Percentiles rank a stretch among this genome's conserved stretches.
Conservation (phyloP, 257 asterid species). For the Anisodus tanguticus region DNA sequence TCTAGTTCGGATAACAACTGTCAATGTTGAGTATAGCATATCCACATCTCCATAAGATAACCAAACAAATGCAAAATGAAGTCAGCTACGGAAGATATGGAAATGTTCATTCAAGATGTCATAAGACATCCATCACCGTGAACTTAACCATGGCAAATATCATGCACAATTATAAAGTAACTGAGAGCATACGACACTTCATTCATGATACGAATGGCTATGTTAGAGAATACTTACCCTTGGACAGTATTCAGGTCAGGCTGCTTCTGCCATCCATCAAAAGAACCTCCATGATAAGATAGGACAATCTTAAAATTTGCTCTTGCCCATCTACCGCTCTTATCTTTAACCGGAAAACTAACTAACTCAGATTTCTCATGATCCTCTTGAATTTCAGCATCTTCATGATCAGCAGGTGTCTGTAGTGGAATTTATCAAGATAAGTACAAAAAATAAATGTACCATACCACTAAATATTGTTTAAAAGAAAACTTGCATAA, state of each 20-base stretch:
- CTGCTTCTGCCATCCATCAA: constrained; percentile 99
- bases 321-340: constrained; percentile 87
- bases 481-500: neutral
- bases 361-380: constrained; percentile 47
- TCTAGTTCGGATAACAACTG: neutral
- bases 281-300: constrained; percentile 88
- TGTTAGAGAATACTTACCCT: constrained; percentile 55
- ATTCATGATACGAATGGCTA: neutral
- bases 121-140: constrained; percentile 19
- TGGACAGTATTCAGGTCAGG: constrained; percentile 88
- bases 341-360: constrained; percentile 46
- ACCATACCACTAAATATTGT: neutral
- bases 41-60: constrained; percentile 1
- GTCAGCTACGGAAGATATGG: neutral
- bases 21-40: neutral
- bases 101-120: neutral
- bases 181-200: constrained; percentile 3
- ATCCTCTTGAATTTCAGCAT: constrained; percentile 51
- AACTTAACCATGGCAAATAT: neutral
- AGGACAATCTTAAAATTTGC: constrained; percentile 72
- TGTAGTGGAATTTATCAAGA: constrained; percentile 39
- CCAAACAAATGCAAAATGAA: constrained; percentile 9
- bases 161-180: constrained; percentile 21
- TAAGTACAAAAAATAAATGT: constrained; percentile 30
- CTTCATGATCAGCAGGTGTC: constrained; percentile 44